phyloP scores from a whole-genome alignment of 805 yeast genomes.

The Komagataella kurtzmanii region DNA sequence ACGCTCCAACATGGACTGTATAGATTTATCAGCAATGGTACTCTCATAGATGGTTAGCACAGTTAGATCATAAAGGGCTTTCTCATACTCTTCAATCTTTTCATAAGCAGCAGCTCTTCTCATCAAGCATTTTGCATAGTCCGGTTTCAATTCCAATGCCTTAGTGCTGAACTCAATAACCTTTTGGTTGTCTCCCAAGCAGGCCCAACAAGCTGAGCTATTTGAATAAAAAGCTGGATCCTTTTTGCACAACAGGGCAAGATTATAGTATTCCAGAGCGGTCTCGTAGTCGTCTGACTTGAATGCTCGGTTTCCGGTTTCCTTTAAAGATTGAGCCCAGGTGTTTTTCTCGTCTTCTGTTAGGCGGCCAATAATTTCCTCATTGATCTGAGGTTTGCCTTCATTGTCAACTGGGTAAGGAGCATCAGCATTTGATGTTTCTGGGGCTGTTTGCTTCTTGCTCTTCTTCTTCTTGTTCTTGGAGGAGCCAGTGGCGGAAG shows the following conservation, averaged over 20 bases:
- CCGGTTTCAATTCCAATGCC: conserved; percentile 79
- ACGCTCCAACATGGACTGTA: conserved; percentile 77
- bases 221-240: conserved; percentile 91
- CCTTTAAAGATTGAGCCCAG: conserved; percentile 69
- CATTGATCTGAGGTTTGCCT: conserved; percentile 47
- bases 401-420: conserved; percentile 37
- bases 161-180: conserved; percentile 80
- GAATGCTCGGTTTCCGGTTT: conserved; percentile 76
- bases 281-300: conserved; percentile 51
- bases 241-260: conserved; percentile 59
- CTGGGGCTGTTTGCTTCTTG: conserved; percentile 17
- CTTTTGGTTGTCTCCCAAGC: conserved; percentile 65
- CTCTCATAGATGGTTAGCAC: conserved; percentile 59
- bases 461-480: conserved; percentile 31
- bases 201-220: conserved; percentile 91
- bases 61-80: conserved; percentile 86
- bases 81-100: conserved; percentile 59
- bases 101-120: conserved; percentile 94
- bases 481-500: conserved; percentile 1
- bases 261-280: conserved; percentile 73
- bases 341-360: conserved; percentile 39
- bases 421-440: conserved; percentile 15
- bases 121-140: conserved; percentile 79
- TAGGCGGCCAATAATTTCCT: conserved; percentile 29
- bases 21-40: conserved; percentile 41